A percentile compares a stretch with the other conserved stretches of the same genome.
These are phyloP conservation scores for Diaporthe ampelina DNA, from an alignment of 2,329 filamentous ascomycete species.

Conservation along the genomic window DNA sequence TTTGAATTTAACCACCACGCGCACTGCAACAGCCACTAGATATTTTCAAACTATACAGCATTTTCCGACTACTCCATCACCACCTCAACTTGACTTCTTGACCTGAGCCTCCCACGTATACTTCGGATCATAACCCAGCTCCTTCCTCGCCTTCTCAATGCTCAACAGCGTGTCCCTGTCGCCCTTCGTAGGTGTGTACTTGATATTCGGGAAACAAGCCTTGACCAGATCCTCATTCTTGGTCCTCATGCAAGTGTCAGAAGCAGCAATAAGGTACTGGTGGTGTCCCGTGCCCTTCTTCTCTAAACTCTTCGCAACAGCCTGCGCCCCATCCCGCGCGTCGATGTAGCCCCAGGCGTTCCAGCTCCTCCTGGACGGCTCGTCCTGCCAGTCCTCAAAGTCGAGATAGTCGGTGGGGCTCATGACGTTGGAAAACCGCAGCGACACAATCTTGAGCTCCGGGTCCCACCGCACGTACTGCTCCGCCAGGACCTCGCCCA, in stretches of 20 bases:
- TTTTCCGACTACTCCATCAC: background rate
- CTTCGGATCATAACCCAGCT: constrained; percentile 31
- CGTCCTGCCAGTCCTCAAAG: constrained; percentile 40
- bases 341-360: constrained; percentile 41
- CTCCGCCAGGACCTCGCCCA: constrained; percentile 37
- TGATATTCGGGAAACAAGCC: constrained; percentile 34
- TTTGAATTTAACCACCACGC: too few relatives aligned
- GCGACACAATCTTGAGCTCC: constrained; percentile 32
- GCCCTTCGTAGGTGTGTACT: constrained; percentile 25
- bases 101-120: constrained; percentile 35
- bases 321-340: constrained; percentile 39
- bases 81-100: constrained; percentile 41
- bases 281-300: constrained; percentile 6
- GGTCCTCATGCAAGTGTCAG: constrained; percentile 32
- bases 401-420: constrained; percentile 30
- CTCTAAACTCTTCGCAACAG: constrained; percentile 32
- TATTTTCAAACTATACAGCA: background rate
- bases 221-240: constrained; percentile 33
- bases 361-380: constrained; percentile 36
- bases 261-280: constrained; percentile 38
- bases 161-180: constrained; percentile 37
- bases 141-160: constrained; percentile 38
- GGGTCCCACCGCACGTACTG: constrained; percentile 41
- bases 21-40: too few relatives aligned
- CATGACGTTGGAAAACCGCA: constrained; percentile 41